These are phyloP conservation scores for Collybia sordida DNA, from an alignment of 768 basidiomycete genomes.

Conservation along the genomic window DNA sequence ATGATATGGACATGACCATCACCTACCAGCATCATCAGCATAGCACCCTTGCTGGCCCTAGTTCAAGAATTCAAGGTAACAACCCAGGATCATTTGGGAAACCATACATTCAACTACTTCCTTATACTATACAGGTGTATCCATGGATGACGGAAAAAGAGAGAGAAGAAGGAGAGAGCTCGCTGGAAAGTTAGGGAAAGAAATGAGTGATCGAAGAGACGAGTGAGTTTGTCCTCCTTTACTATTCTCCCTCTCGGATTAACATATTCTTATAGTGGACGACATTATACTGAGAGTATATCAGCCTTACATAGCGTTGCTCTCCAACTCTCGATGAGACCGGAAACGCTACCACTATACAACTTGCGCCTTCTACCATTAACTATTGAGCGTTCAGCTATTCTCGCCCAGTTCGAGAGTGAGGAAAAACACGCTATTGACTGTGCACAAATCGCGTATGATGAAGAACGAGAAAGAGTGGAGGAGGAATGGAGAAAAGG, in stretches of 20 bases:
- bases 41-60: constrained; percentile 39
- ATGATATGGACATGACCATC: constrained; percentile 28
- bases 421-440: constrained; percentile 73
- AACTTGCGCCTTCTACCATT: constrained; percentile 71
- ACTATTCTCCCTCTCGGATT: constrained; percentile 2
- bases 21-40: constrained; percentile 37
- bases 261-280: constrained; percentile 38
- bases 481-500: constrained; percentile 84
- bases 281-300: constrained; percentile 64
- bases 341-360: constrained; percentile 64
- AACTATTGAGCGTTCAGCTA: constrained; percentile 74
- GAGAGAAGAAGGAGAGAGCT: constrained; percentile 71
- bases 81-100: too few relatives aligned
- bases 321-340: constrained; percentile 64
- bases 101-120: too few relatives aligned
- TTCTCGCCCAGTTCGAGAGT: constrained; percentile 61
- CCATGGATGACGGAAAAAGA: constrained; percentile 45
- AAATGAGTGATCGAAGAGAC: constrained; percentile 72
- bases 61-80: constrained; percentile 40
- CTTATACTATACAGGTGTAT: constrained; percentile 4
- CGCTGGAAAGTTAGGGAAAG: constrained; percentile 69
- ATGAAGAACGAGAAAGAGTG: constrained; percentile 75
- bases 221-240: constrained; percentile 48
- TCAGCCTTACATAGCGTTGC: constrained; percentile 57
- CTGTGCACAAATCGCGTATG: constrained; percentile 66